phyloP scores from a whole-genome alignment of 306 rosid genomes.

The Pyrus pyrifolia region DNA sequence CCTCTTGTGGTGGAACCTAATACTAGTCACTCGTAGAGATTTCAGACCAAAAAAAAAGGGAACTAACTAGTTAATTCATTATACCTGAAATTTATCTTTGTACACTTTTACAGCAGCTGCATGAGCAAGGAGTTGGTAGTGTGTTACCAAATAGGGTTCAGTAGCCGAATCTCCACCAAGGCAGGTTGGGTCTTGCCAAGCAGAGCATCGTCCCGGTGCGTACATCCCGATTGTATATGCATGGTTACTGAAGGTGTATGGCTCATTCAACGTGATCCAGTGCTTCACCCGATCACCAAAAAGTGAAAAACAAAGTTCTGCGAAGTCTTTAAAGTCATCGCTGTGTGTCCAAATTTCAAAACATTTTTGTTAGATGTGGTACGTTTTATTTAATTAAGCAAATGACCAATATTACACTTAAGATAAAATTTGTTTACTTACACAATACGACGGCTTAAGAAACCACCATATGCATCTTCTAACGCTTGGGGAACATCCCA shows the following conservation, averaged over 20 bases:
- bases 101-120: constrained; percentile 43
- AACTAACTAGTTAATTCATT: not conserved
- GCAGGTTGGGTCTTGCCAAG: constrained; percentile 31
- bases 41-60: too few species aligned
- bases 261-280: constrained; percentile 64
- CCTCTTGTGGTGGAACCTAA: not conserved
- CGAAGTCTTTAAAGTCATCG: constrained; percentile 35
- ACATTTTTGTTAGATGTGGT: too few species aligned
- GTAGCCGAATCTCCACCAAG: constrained; percentile 39
- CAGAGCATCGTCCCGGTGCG: constrained; percentile 45
- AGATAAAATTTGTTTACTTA: constrained; percentile 16
- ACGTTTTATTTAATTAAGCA: not conserved
- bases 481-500: constrained; percentile 71
- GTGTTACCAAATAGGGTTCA: constrained; percentile 54
- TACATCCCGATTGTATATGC: constrained; percentile 12
- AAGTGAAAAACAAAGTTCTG: constrained; percentile 38
- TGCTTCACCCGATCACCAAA: constrained; percentile 58
- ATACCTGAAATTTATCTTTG: constrained; percentile 25
- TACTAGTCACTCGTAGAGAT: not conserved
- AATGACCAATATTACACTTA: not conserved
- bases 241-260: not conserved
- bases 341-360: not conserved
- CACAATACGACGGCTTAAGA: constrained; percentile 40
- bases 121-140: constrained; percentile 57
- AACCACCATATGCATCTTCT: constrained; percentile 58